Evolutionary conservation across 2,329 filamentous ascomycete species (phyloP).

Genomic region (Colletotrichum agaves): DNA sequence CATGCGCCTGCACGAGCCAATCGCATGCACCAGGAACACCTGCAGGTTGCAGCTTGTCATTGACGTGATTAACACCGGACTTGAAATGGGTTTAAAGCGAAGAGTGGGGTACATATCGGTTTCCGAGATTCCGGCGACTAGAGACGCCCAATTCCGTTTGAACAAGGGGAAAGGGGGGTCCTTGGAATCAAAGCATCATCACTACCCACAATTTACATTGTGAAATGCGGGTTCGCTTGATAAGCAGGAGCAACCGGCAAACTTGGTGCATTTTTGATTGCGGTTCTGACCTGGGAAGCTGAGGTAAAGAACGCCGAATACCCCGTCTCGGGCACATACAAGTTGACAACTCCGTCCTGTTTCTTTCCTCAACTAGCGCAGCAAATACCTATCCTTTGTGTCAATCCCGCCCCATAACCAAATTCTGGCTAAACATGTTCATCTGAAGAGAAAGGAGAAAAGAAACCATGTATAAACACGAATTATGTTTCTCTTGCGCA

Average conservation of each 20-base stretch:
- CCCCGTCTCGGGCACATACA: not conserved
- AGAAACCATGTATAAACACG: not conserved
- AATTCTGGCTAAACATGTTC: not conserved
- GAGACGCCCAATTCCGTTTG: constrained; percentile 10
- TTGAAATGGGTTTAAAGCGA: too few relatives aligned
- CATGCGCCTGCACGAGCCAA: constrained; percentile 1
- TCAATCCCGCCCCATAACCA: too few relatives aligned
- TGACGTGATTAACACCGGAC: constrained; percentile 20
- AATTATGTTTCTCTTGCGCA: not conserved
- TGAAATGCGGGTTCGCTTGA: not conserved
- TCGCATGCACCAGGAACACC: not conserved
- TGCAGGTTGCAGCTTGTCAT: constrained; percentile 13
- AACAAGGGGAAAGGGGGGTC: too few relatives aligned
- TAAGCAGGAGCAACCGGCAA: not conserved
- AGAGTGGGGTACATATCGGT: not conserved
- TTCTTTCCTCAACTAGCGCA: not conserved
- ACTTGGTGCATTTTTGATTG: too few relatives aligned
- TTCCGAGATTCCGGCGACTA: constrained; percentile 22
- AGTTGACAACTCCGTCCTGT: not conserved
- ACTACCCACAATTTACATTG: not conserved
- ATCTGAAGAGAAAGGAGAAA: not conserved
- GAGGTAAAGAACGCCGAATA: not conserved
- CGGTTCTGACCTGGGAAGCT: not conserved
- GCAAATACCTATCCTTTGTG: too few relatives aligned
- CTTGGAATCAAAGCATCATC: constrained; percentile 5